phyloP scores from a whole-genome alignment of 768 basidiomycete genomes.

The Lyophyllum atratum region DNA sequence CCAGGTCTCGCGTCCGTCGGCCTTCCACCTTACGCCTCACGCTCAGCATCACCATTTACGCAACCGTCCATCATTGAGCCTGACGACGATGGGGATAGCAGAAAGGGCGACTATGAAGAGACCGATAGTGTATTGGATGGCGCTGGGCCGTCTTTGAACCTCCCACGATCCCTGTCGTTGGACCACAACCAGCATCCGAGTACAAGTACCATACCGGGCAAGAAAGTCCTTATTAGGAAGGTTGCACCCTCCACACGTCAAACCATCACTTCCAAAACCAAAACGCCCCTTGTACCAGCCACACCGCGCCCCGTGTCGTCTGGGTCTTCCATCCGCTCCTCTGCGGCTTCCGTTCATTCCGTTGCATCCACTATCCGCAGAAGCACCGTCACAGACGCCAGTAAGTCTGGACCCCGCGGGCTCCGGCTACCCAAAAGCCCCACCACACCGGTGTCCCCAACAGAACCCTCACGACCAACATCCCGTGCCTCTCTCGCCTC shows the following conservation, averaged over 20 bases:
- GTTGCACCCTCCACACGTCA: conserved; percentile 6
- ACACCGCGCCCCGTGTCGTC: conserved; percentile 29
- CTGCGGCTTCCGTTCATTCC: conserved; percentile 22
- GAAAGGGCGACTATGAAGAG: conserved; percentile 10
- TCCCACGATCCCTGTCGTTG: conserved; percentile 9
- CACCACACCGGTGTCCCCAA: conserved; percentile 9
- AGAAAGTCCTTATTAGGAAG: conserved; percentile 15
- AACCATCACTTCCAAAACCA: background rate
- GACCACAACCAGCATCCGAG: conserved; percentile 14
- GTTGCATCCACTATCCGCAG: conserved; percentile 33
- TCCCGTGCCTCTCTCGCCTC: conserved; percentile 19
- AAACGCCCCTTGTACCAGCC: background rate
- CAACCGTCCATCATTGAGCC: conserved; percentile 26
- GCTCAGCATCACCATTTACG: conserved; percentile 16
- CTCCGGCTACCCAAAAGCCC: conserved; percentile 3
- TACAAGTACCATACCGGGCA: background rate
- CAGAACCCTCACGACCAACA: conserved; percentile 19
- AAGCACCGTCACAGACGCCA: conserved; percentile 13
- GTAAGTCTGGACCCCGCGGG: conserved; percentile 10
- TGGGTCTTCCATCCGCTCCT: conserved; percentile 34
- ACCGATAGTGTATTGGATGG: conserved; percentile 1
- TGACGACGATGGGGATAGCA: conserved; percentile 11
- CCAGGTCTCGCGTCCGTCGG: conserved; percentile 36
- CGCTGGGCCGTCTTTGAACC: background rate
- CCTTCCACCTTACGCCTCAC: conserved; percentile 14